Evolutionary conservation across 352 stramenopile species (phyloP).

Genomic region (Stephanocyclus meneghinianus): DNA sequence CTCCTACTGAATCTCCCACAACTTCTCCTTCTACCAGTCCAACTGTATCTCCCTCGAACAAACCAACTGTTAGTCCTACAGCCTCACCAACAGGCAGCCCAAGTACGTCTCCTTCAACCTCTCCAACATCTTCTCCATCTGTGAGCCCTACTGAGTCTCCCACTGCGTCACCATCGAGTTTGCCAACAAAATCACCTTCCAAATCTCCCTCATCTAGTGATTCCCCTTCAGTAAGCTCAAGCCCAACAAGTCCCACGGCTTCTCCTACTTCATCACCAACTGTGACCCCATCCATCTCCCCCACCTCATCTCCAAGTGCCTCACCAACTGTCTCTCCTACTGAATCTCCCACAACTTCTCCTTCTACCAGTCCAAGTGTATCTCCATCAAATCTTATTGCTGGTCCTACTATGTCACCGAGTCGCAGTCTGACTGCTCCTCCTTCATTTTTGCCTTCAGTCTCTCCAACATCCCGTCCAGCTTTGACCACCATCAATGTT

Average conservation of each 20-base stretch:
- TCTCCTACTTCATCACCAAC: neutral
- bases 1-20: neutral
- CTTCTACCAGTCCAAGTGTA: constrained; percentile 1
- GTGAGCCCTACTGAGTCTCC: neutral
- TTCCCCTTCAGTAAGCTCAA: neutral
- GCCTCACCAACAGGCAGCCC: neutral
- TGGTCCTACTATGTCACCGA: neutral
- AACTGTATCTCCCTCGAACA: neutral
- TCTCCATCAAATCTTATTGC: constrained; percentile 1
- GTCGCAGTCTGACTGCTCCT: neutral
- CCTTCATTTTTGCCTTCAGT: neutral
- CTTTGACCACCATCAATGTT: neutral
- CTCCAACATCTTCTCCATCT: neutral
- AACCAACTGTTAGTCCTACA: neutral
- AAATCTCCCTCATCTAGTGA: neutral
- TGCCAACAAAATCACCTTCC: neutral
- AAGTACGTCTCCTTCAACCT: neutral
- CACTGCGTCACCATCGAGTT: neutral
- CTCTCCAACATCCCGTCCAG: neutral
- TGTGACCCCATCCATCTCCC: neutral
- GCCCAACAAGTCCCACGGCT: no score
- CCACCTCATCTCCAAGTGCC: neutral
- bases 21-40: neutral
- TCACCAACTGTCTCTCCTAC: neutral
- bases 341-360: neutral